Percentiles rank a stretch among this genome's conserved stretches.
Conservation (phyloP, 306 rosid species). For the Medicago lupulina region DNA sequence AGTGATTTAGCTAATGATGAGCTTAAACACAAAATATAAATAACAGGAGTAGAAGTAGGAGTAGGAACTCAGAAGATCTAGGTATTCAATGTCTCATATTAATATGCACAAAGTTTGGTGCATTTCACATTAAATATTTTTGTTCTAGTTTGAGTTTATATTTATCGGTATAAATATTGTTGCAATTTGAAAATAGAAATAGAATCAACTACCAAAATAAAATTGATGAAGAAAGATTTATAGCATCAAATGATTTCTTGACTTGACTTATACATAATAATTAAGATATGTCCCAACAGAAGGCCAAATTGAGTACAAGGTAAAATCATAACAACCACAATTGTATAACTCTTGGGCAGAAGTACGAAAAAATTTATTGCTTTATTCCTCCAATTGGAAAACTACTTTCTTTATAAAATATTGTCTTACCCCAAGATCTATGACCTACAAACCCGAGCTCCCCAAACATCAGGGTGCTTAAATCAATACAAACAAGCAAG, state of each 20-base stretch:
- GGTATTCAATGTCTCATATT: too few relatives aligned
- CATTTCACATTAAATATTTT: too few relatives aligned
- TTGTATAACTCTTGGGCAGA: background rate
- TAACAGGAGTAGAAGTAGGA: too few relatives aligned
- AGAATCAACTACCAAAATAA: background rate
- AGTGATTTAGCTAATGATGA: too few relatives aligned
- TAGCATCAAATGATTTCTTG: background rate
- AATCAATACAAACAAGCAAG: background rate
- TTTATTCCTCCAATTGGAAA: background rate
- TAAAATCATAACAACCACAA: background rate
- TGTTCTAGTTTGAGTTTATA: too few relatives aligned
- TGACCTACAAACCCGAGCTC: background rate
- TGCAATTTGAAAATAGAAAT: too few relatives aligned
- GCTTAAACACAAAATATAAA: too few relatives aligned
- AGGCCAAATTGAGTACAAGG: background rate
- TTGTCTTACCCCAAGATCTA: background rate
- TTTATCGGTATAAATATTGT: too few relatives aligned
- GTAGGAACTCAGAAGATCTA: too few relatives aligned
- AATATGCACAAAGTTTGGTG: too few relatives aligned
- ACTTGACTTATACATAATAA: background rate
- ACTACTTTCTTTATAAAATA: background rate
- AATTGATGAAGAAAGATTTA: background rate
- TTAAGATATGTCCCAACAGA: background rate
- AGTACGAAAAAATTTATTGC: background rate
- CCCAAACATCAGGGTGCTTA: background rate